Conservation (phyloP, 768 basidiomycete species). For the Steccherinum ochraceum region DNA sequence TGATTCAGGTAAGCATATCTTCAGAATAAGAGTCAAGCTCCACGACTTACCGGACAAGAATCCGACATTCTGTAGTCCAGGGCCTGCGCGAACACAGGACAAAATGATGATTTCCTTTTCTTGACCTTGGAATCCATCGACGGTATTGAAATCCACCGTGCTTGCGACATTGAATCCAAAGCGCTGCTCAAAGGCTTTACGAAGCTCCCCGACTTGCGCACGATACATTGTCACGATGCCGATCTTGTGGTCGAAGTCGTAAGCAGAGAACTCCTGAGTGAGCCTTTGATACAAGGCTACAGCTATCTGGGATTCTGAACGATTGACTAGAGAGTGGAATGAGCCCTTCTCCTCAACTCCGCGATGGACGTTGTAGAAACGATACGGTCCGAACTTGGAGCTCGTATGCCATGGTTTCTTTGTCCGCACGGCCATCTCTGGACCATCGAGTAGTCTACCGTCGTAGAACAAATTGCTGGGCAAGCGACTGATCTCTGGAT, state of each 20-base stretch:
- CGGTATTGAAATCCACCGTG: conserved; percentile 90
- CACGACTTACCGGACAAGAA: conserved; percentile 68
- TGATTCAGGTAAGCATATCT: conserved; percentile 21
- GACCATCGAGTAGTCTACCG: conserved; percentile 76
- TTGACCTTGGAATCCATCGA: conserved; percentile 98
- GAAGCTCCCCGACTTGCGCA: conserved; percentile 77
- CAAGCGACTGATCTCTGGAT: conserved; percentile 87
- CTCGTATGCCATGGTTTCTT: conserved; percentile 79
- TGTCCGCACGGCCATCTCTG: conserved; percentile 81
- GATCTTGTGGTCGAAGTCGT: conserved; percentile 49
- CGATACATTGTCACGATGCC: conserved; percentile 92
- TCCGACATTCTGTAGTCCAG: conserved; percentile 75
- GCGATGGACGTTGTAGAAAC: conserved; percentile 75
- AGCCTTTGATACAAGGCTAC: conserved; percentile 72
- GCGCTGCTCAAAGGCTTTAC: conserved; percentile 55
- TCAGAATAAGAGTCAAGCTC: too few relatives aligned
- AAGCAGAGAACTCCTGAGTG: conserved; percentile 48
- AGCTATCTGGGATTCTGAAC: conserved; percentile 66
- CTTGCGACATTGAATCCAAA: conserved; percentile 69
- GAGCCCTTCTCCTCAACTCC: conserved; percentile 58
- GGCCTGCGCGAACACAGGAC: conserved; percentile 92
- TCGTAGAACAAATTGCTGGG: conserved; percentile 89
- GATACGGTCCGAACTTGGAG: conserved; percentile 75
- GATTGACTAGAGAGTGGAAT: conserved; percentile 73
- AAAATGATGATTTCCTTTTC: conserved; percentile 98